Percentiles rank a stretch among this genome's conserved stretches.
phyloP scores from a whole-genome alignment of 306 rosid species.

The Rosa persica region DNA sequence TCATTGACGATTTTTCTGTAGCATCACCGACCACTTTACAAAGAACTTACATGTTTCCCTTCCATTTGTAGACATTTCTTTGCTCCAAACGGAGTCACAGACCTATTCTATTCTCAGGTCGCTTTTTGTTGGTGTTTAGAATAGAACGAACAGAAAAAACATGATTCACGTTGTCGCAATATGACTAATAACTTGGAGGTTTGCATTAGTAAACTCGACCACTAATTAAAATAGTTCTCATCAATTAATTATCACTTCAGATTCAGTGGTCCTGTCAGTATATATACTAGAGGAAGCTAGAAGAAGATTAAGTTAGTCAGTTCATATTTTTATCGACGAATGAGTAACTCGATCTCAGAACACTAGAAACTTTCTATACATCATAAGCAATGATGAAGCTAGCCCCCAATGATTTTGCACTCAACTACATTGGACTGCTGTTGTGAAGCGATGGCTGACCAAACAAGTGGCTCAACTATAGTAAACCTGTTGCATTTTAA shows the following conservation, averaged over 20 bases:
- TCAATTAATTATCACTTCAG: neutral
- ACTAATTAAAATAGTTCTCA: conserved; percentile 5
- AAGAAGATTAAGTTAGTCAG: neutral
- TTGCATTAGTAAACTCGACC: neutral
- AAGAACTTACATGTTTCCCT: neutral
- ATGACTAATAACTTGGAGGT: neutral
- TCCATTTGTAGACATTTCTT: neutral
- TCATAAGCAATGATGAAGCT: neutral
- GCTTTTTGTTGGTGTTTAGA: neutral
- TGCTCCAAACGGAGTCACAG: neutral
- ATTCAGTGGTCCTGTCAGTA: neutral
- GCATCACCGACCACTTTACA: neutral
- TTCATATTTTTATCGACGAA: neutral
- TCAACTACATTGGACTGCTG: neutral
- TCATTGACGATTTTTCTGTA: neutral
- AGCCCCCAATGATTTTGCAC: neutral
- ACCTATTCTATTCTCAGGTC: neutral
- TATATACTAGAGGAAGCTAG: neutral
- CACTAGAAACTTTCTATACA: neutral
- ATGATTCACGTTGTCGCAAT: conserved; percentile 14
- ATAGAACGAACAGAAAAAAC: neutral
- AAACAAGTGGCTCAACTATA: neutral
- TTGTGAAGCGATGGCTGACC: neutral
- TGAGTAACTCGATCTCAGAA: neutral
- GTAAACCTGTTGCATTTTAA: neutral